Conservation (phyloP, 805 yeast genomes). For the Kazachstania africana region DNA sequence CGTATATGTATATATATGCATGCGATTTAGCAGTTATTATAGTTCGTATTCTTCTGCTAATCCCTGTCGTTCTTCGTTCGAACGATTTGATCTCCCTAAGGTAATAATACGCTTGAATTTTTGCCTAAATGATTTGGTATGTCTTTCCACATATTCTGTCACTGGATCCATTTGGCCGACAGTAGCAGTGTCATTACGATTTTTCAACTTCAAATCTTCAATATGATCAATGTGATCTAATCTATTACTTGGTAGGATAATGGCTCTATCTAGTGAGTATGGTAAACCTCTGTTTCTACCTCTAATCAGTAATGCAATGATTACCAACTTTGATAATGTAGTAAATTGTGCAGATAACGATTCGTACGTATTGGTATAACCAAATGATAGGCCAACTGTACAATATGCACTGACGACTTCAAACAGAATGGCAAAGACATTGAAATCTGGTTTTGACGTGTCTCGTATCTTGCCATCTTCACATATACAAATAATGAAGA, state of each 20-base stretch:
- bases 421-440: constrained; percentile 64
- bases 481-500: constrained; percentile 76
- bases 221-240: constrained; percentile 49
- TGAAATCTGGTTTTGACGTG: constrained; percentile 37
- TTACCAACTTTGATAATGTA: constrained; percentile 65
- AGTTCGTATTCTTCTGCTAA: too few species aligned
- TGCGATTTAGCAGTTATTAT: too few species aligned
- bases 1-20: too few species aligned
- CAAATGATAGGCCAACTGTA: constrained; percentile 86
- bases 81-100: background rate
- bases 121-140: constrained; percentile 5
- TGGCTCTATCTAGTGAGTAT: constrained; percentile 85
- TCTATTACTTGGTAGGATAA: constrained; percentile 66
- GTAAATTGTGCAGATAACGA: constrained; percentile 69
- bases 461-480: constrained; percentile 56
- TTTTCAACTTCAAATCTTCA: constrained; percentile 30
- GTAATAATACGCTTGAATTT: background rate
- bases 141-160: constrained; percentile 17
- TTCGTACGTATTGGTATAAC: constrained; percentile 55
- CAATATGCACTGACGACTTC: constrained; percentile 94
- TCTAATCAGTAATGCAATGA: constrained; percentile 82
- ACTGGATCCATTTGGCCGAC: constrained; percentile 18
- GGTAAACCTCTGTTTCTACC: constrained; percentile 97
- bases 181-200: constrained; percentile 3
- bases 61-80: too few species aligned